Evolutionary conservation across 2,329 filamentous ascomycete species (phyloP), one percentile per base, ranked within the genome.

Genomic region (Claviceps africana): DNA sequence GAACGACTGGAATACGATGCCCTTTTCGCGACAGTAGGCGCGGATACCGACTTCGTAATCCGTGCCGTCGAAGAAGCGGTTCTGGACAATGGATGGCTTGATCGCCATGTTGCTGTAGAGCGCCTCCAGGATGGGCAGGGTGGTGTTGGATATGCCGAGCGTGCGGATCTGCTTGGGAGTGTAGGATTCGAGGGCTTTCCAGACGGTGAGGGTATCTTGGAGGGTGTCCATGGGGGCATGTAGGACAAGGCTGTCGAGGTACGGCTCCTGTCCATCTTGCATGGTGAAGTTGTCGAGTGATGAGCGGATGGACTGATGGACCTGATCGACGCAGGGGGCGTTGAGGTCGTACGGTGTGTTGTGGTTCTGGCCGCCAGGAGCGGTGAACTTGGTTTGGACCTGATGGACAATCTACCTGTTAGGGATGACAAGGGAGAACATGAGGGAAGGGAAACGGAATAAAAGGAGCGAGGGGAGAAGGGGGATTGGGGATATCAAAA

Each of bases 321-420:
- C 77, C 65, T 90, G 83, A 19, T 82, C 73, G 15, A 71, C 71
- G 28, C 89, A 66, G 1, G 81, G 72, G 11, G 75, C 72, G 1
- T 70, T 62, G 1, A 77, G 65, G 59, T 83, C 72, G 64, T 88
- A 88, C 0, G 85, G 84, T 48, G 79, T 73, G 42, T 67, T 65
- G 1, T 69, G 70, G 60, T 83, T 78, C 63, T 90, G 85, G 25
- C 79, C 81, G 17, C 67, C 66, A 4, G 79, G 65, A 0, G 83
- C 75, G 1, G 85, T 88, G 69, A 84, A 93, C 65, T 91, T 93
- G n/a, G 87, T 90, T 75, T 94, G 87, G 45, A 90, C 72, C 79
- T 85, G 53, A 25, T 2, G 39, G 25, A 31, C n/a, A n/a, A n/a
- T n/a, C n/a, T n/a, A n/a, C n/a, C n/a, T n/a, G n/a, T n/a, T n/a